These are phyloP conservation scores for Diddensiella santjacobensis DNA, from an alignment of 805 yeast genomes.

Conservation along the genomic window DNA sequence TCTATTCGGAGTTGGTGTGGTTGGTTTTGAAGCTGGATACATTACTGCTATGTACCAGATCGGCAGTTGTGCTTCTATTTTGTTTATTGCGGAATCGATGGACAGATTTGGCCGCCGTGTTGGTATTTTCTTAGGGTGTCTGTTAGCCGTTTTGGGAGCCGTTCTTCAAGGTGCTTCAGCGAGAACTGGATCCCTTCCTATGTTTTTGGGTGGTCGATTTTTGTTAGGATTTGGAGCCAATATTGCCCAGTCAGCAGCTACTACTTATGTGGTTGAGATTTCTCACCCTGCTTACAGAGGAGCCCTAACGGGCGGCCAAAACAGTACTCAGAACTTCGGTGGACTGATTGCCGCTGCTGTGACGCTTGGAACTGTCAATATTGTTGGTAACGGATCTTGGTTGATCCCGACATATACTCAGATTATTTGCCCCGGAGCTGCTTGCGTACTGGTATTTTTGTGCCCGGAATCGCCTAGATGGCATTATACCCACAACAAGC, in stretches of 20 bases:
- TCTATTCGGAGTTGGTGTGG: constrained; percentile 10
- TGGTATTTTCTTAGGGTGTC: constrained; percentile 18
- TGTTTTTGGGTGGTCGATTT: constrained; percentile 17
- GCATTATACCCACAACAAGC: constrained; percentile 10
- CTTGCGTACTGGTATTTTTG: constrained; percentile 3
- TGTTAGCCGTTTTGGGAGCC: constrained; percentile 12
- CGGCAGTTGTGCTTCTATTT: constrained; percentile 10
- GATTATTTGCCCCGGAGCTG: constrained; percentile 9
- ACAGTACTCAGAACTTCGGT: constrained; percentile 14
- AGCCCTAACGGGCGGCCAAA: constrained; percentile 13
- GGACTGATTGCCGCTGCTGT: constrained; percentile 11
- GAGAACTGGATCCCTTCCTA: constrained; percentile 3
- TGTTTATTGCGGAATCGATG: constrained; percentile 15
- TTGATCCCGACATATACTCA: constrained; percentile 15
- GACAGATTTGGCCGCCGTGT: constrained; percentile 17
- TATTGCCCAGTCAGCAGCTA: constrained; percentile 17
- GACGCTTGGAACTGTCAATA: constrained; percentile 7
- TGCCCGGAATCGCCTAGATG: constrained; percentile 19
- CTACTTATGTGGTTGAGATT: constrained; percentile 18
- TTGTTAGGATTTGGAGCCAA: constrained; percentile 17
- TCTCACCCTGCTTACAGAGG: constrained; percentile 21
- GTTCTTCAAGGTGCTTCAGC: constrained; percentile 12
- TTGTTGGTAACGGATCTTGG: constrained; percentile 12
- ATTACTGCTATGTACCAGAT: constrained; percentile 18
- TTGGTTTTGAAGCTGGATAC: constrained; percentile 14